phyloP scores from a whole-genome alignment of 768 basidiomycete genomes.

The Tylopilus sp. region DNA sequence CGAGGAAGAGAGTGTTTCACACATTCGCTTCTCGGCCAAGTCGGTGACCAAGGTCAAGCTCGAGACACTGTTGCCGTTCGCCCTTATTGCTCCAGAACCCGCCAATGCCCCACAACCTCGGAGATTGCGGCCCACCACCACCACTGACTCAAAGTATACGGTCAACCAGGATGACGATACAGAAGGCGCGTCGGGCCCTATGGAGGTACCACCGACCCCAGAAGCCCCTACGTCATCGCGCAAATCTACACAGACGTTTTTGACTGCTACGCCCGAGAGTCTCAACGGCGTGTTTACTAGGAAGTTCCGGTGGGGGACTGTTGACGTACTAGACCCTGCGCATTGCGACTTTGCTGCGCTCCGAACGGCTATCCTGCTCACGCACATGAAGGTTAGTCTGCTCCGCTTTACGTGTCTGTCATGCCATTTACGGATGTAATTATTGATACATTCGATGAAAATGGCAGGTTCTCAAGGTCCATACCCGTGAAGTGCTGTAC shows the following conservation, averaged over 20 bases:
- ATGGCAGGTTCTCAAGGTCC: slow-evolving; percentile 69
- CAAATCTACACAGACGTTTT: slow-evolving; percentile 19
- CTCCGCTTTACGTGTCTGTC: slow-evolving; percentile 18
- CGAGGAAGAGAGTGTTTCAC: slow-evolving; percentile 69
- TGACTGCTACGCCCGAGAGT: slow-evolving; percentile 59
- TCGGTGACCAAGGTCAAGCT: slow-evolving; percentile 61
- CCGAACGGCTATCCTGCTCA: slow-evolving; percentile 78
- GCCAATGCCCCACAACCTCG: slow-evolving; percentile 36
- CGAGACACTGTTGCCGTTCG: slow-evolving; percentile 65
- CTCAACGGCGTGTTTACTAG: slow-evolving; percentile 73
- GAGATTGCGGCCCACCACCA: slow-evolving; percentile 11
- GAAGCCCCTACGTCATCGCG: slow-evolving; percentile 36
- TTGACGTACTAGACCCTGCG: slow-evolving; percentile 80
- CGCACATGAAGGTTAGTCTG: slow-evolving; percentile 72
- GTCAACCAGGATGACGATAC: slow-evolving; percentile 19
- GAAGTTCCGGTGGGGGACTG: slow-evolving; percentile 83
- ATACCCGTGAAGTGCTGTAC: slow-evolving; percentile 87
- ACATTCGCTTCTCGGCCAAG: slow-evolving; percentile 73
- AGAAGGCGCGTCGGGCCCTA: slow-evolving; percentile 16
- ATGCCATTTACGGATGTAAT: slow-evolving; percentile 9
- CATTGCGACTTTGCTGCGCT: slow-evolving; percentile 89
- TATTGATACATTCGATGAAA: slow-evolving; percentile 5
- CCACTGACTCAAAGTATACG: slow-evolving; percentile 20
- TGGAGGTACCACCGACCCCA: slow-evolving; percentile 34
- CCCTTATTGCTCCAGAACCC: slow-evolving; percentile 71